Evolutionary conservation across 73 alveolate species (phyloP).

Genomic region (Paramecium tetraurelia): DNA sequence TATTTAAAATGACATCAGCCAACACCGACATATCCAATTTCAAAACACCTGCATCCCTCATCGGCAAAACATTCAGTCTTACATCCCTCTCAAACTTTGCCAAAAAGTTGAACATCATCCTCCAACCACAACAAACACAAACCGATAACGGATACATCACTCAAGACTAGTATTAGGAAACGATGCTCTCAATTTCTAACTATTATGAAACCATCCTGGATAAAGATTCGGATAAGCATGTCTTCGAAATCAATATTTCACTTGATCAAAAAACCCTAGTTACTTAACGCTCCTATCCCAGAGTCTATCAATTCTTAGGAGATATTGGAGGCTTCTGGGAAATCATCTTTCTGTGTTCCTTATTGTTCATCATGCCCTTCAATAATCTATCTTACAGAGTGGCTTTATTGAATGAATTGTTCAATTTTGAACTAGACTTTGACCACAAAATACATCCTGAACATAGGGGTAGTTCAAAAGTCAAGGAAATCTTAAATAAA

Average conservation of each 20-base stretch:
- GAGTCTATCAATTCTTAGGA: neutral
- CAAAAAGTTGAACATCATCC: neutral
- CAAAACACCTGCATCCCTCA: neutral
- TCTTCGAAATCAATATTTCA: neutral
- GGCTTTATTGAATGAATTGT: neutral
- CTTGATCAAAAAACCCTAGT: neutral
- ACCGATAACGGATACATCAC: neutral
- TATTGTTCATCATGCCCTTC: conserved; percentile 2
- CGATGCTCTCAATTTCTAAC: neutral
- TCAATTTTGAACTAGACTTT: conserved; percentile 18
- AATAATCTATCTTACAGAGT: neutral
- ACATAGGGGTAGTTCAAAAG: neutral
- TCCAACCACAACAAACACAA: neutral
- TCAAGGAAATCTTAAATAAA: neutral
- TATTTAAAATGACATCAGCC: conserved; percentile 1
- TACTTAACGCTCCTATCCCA: neutral
- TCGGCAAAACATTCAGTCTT: neutral
- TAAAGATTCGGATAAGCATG: neutral
- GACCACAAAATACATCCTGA: neutral
- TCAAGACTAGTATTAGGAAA: neutral
- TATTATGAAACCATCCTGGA: neutral
- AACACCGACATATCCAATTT: neutral
- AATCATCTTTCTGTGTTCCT: neutral
- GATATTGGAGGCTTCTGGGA: conserved; percentile 11
- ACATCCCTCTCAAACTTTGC: neutral